Conservation (phyloP, 306 rosid species). For the Neltuma alba region DNA sequence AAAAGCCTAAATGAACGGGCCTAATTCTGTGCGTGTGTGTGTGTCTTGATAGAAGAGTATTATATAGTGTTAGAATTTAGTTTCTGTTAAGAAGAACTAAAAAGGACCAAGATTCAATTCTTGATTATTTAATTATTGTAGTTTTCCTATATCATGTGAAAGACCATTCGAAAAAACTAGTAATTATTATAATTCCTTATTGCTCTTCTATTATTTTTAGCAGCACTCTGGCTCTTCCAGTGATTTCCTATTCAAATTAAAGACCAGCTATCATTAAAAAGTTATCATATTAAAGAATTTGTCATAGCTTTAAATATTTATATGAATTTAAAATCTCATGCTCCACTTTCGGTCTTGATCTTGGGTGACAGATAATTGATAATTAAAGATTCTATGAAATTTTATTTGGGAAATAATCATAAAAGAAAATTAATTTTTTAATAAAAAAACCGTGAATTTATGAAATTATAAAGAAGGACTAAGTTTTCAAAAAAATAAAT, state of each 20-base stretch:
- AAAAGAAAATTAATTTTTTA: neutral
- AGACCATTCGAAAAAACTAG: too few species aligned
- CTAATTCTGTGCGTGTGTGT: too few species aligned
- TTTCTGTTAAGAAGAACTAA: neutral
- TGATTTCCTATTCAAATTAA: too few species aligned
- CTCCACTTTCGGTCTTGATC: neutral
- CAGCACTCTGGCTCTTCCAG: neutral
- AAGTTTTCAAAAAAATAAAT: neutral
- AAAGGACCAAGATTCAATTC: neutral
- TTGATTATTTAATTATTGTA: neutral
- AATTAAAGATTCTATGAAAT: neutral
- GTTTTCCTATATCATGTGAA: too few species aligned
- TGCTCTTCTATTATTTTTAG: too few species aligned
- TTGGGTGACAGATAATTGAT: neutral
- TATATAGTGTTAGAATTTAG: neutral
- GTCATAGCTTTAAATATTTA: neutral
- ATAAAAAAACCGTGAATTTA: neutral
- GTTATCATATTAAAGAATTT: neutral
- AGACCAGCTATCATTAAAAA: too few species aligned
- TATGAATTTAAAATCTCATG: neutral
- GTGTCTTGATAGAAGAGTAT: too few species aligned
- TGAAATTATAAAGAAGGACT: neutral
- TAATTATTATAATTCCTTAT: too few species aligned
- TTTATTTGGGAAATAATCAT: neutral
- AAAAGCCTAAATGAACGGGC: too few species aligned